Evolutionary conservation across 2,329 filamentous ascomycete genomes (phyloP), one percentile per base, ranked within the genome.

Genomic region (Clonostachys solani): DNA sequence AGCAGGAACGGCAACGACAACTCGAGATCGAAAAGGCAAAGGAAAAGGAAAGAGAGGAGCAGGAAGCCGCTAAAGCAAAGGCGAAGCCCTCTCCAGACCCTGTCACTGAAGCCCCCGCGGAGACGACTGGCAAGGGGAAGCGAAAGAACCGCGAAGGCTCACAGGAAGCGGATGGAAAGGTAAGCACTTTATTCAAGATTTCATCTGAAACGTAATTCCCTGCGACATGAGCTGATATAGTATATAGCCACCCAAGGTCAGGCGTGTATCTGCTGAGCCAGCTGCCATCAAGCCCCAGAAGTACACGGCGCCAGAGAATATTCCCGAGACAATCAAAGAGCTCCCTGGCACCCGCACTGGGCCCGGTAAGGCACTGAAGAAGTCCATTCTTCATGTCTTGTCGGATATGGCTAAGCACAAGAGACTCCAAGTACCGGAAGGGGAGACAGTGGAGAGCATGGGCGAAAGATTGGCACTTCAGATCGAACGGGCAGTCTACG

Each of bases 381-480:
- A 87, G 54, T 80, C 83, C 15, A 80, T 96, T 40, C 67, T 74
- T 40, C 76, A 83, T 46, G 77, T 86, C 48, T 77, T 95, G 48
- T 74, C 77, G n/a, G 66, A 74, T 35, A 81, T 87, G 34, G 78
- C 85, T 52, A 88, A 89, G 63, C 74, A 80, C 47, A 79, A 81
- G 15, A 72, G 80, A 10, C 84, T 85, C 55, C 69, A 72, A 23
- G 68, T 91, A 16, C 77, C 83, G 2, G 76, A 84, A 44, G 85
- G 80, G 42, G 75, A 83, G 47, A 82, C 81, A 1, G 73, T 80
- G 13, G 82, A 86, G 43, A 75, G 76, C 10, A 71, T 88, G 49
- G 84, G 86, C 12, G 84, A 87, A 59, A 78, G 78, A 18, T 77
- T 92, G 42, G 88, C 87, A 13, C 70, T 96, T 23, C 80, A 89